Base-by-base conservation (phyloP, 192 early-diverging fungal species). In the Mortierella claussenii region DNA sequence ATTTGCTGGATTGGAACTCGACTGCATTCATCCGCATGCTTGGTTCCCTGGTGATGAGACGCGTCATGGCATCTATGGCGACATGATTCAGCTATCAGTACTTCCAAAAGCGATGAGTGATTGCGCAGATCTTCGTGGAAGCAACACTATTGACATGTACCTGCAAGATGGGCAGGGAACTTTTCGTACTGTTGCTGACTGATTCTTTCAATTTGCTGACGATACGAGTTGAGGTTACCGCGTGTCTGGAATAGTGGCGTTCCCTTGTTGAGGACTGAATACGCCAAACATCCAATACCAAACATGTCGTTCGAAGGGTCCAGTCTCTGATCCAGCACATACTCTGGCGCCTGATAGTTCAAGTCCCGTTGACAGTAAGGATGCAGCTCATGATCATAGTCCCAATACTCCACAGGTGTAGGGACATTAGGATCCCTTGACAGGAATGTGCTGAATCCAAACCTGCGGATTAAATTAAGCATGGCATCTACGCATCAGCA, bases 281-380 rank as follows among this genome's bases (percentile, higher is more conserved):
- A 89, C 9, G 90, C 89, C 34, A 95, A 67, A 60, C 93, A 96
- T 0, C 91, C 95, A 6, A 96, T 82, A 11, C 93, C 80, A 68
- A 93, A 96, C 79, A 93, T 85, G 61, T 94, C 93, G 59, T 88
- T 87, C 20, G 88, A 81, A 4, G 83, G 68, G 2, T 56, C 50
- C 20, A 87, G 57, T 12, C 69, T 58, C 1, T 86, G 83, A n/a
- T 92, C 88, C 48, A 92, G 54, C 5, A 89, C 82, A 36, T 76
- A 87, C 52, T 95, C 92, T 4, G 92, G 92, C 6, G 93, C 93
- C 49, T 76, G 73, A 24, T 67, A 76, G 37, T 76, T 53, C 30
- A 76, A 62, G 45, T 86, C 82, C 47, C 81, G 83, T 67, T 89
- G 89, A 42, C 83, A 82, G 46, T 87, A 80, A 4, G 68, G 62